Evolutionary conservation across 495 filamentous ascomycete genomes (phyloP).

Genomic region (Staphylotrichum longicolle): DNA sequence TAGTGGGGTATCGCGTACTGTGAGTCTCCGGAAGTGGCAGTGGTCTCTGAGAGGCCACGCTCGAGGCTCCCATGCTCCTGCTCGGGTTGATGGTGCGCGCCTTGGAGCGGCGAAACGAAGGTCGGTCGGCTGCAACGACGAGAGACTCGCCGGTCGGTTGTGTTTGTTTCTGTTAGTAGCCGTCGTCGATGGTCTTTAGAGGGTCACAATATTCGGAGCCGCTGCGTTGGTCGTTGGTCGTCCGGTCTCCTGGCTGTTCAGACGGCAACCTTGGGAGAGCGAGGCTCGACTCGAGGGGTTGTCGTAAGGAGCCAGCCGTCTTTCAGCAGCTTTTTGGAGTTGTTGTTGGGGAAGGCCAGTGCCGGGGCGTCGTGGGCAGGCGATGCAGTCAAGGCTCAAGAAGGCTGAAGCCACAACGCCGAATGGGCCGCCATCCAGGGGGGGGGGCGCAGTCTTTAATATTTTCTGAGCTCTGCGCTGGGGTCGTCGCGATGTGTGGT

Average conservation of each 20-base stretch:
- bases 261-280: not conserved
- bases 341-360: not conserved
- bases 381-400: not conserved
- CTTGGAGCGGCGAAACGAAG: slow-evolving; percentile 1
- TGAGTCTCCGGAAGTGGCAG: slow-evolving; percentile 54
- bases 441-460: slow-evolving; percentile 10
- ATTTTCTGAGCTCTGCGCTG: slow-evolving; percentile 9
- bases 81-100: slow-evolving; percentile 1
- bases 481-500: no score
- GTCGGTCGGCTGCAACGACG: not conserved
- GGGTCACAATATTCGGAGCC: not conserved
- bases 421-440: slow-evolving; percentile 12
- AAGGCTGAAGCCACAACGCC: slow-evolving; percentile 23
- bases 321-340: not conserved
- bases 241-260: not conserved
- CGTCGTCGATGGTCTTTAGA: not conserved
- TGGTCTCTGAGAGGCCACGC: slow-evolving; percentile 49
- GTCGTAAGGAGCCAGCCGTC: not conserved
- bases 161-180: not conserved
- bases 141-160: not conserved
- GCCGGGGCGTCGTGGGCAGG: not conserved
- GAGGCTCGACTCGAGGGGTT: not conserved
- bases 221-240: not conserved
- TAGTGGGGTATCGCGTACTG: slow-evolving; percentile 41
- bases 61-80: slow-evolving; percentile 21